A percentile compares a stretch with the other conserved stretches of the same genome.
Evolutionary conservation across 192 early-diverging fungal genomes (phyloP).

Genomic region (Backusella tarrabulga): DNA sequence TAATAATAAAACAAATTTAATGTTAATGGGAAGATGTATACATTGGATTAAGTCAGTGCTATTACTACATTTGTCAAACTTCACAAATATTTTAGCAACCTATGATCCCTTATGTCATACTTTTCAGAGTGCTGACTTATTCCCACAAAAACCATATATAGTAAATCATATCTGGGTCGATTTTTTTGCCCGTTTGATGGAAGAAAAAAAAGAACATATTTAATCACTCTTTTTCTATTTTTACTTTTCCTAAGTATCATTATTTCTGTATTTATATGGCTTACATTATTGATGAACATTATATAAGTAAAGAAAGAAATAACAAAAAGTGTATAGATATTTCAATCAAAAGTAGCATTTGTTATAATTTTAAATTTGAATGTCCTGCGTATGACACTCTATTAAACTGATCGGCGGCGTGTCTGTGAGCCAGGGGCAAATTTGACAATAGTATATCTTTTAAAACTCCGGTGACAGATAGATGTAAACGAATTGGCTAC

Average conservation of each 20-base stretch:
- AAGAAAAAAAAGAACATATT: not conserved
- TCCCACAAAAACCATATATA: not conserved
- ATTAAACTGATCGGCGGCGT: not conserved
- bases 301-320: not conserved
- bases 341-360: not conserved
- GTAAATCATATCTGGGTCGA: not conserved
- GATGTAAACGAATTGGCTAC: not conserved
- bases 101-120: not conserved
- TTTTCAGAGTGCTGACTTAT: not conserved
- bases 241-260: not conserved
- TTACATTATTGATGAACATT: not conserved
- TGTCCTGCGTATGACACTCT: not conserved
- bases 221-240: not conserved
- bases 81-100: not conserved
- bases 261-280: not conserved
- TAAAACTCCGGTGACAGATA: not conserved
- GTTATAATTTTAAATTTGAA: not conserved
- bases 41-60: not conserved
- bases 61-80: not conserved
- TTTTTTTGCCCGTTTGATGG: not conserved
- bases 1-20: not conserved
- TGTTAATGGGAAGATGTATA: not conserved
- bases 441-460: not conserved
- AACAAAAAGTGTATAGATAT: not conserved
- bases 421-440: constrained; percentile 1